Evolutionary conservation across 495 filamentous ascomycete genomes (phyloP).

Genomic region (Pseudevernia furfuracea): DNA sequence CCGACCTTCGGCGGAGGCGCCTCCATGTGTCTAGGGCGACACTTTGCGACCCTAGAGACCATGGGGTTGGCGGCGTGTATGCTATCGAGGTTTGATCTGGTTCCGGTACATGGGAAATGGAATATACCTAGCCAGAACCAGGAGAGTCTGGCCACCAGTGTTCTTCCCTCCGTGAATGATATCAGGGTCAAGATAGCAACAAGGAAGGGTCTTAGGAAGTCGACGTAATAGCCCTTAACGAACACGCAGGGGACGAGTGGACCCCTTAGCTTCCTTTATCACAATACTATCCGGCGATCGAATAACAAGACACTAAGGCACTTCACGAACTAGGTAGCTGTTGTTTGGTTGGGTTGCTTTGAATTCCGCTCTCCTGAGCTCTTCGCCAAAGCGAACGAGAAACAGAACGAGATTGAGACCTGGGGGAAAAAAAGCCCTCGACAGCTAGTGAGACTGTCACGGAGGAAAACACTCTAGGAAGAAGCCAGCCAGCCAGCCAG

Average conservation of each 20-base stretch:
- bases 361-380: too few species aligned
- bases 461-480: too few species aligned
- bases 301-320: too few species aligned
- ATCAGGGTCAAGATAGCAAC: constrained; percentile 11
- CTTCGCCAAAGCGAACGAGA: too few species aligned
- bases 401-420: too few species aligned
- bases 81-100: constrained; percentile 20
- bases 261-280: background rate
- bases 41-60: constrained; percentile 24
- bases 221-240: background rate
- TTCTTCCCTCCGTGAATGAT: constrained; percentile 22
- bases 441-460: too few species aligned
- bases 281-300: too few species aligned
- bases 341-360: too few species aligned
- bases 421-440: too few species aligned
- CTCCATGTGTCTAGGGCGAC: constrained; percentile 24
- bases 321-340: too few species aligned
- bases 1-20: constrained; percentile 26
- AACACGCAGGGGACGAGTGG: background rate
- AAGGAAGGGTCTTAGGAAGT: background rate
- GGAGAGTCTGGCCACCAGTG: constrained; percentile 26
- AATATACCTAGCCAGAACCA: constrained; percentile 23
- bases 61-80: constrained; percentile 22
- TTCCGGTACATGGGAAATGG: constrained; percentile 18
- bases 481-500: too few species aligned